These are phyloP conservation scores for Schwanniomyces polymorphus DNA, from an alignment of 805 yeast species.

Conservation along the genomic window DNA sequence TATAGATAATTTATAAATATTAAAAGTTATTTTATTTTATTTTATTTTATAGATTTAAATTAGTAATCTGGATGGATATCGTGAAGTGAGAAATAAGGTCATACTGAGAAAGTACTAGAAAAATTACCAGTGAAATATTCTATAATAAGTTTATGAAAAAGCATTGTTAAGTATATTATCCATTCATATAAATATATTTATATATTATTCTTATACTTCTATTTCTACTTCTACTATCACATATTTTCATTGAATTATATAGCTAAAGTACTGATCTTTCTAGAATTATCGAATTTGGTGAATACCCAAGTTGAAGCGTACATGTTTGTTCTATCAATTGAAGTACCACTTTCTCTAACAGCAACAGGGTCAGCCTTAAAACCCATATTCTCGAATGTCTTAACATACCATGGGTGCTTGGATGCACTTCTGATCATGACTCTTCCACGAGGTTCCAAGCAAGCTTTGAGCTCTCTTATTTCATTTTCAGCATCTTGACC, in stretches of 20 bases:
- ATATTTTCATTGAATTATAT: slow-evolving; percentile 15
- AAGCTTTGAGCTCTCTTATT: slow-evolving; percentile 60
- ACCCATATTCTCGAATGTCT: slow-evolving; percentile 65
- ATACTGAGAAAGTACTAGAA: background rate
- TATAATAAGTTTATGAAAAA: too few relatives aligned
- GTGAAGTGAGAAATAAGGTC: background rate
- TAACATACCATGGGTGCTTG: slow-evolving; percentile 73
- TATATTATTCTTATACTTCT: background rate
- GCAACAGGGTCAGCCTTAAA: slow-evolving; percentile 71
- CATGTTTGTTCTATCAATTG: slow-evolving; percentile 83
- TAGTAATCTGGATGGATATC: background rate
- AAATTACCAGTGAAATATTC: too few relatives aligned
- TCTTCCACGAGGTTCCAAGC: slow-evolving; percentile 67
- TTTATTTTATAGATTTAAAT: background rate
- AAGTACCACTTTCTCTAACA: slow-evolving; percentile 57
- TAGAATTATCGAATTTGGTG: slow-evolving; percentile 43
- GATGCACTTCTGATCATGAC: slow-evolving; percentile 79
- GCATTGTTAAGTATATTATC: too few relatives aligned
- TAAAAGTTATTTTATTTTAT: background rate
- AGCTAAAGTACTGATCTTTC: slow-evolving; percentile 51
- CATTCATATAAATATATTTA: too few relatives aligned
- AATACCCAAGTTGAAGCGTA: slow-evolving; percentile 89
- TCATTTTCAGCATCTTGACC: slow-evolving; percentile 66
- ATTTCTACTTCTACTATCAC: background rate
- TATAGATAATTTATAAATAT: background rate